phyloP scores from a whole-genome alignment of 73 alveolate species.

The Symbiodinium pilosum region DNA sequence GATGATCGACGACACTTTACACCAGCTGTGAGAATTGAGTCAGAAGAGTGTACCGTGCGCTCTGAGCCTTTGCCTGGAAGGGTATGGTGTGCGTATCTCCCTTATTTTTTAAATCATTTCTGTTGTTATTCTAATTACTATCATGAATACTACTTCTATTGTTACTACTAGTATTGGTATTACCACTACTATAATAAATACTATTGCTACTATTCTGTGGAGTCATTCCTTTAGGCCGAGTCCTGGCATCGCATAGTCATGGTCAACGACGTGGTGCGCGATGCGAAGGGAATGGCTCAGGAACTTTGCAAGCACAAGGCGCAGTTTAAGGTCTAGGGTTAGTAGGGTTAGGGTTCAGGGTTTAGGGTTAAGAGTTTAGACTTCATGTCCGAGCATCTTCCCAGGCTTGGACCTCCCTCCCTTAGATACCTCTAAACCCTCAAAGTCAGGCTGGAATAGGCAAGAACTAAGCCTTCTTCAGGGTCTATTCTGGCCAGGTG shows the following conservation, averaged over 20 bases:
- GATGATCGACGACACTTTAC: too few species aligned
- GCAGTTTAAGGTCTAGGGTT: neutral
- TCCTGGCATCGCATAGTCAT: slow-evolving; percentile 64
- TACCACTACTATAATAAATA: too few species aligned
- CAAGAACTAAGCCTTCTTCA: neutral
- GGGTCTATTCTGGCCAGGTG: neutral
- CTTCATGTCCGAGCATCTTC: neutral
- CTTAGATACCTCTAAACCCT: neutral
- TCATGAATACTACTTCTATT: too few species aligned
- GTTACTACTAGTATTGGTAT: neutral
- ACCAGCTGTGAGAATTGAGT: too few species aligned
- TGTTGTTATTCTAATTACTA: neutral
- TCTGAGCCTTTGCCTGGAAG: too few species aligned
- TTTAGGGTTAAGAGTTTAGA: too few species aligned
- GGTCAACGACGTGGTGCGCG: slow-evolving; percentile 50
- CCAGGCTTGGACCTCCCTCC: neutral
- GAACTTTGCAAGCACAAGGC: slow-evolving; percentile 80
- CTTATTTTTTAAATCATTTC: too few species aligned
- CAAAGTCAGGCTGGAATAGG: too few species aligned
- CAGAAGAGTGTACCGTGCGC: too few species aligned
- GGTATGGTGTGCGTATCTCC: too few species aligned
- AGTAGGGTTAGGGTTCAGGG: neutral
- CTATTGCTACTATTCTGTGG: neutral
- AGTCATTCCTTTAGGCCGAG: slow-evolving; percentile 6
- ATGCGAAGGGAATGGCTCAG: slow-evolving; percentile 63